Conservation (phyloP, 1,284 basidiomycete species). For the Trichosporon asahii region DNA sequence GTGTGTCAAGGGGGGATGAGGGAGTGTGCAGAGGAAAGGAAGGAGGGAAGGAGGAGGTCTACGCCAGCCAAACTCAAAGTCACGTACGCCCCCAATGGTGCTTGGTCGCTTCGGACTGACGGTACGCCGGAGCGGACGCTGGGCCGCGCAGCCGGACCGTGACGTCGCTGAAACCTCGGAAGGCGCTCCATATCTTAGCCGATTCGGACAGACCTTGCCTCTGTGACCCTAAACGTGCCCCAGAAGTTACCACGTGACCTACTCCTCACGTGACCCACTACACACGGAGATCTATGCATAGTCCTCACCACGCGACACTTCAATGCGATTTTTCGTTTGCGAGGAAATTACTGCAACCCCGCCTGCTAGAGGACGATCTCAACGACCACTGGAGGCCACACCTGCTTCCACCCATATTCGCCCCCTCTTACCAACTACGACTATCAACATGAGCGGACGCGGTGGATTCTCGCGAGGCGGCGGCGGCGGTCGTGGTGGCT, state of each 20-base stretch:
- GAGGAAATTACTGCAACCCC: neutral
- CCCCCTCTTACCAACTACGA: neutral
- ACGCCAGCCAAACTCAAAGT: neutral
- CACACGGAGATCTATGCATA: neutral
- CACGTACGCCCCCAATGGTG: neutral
- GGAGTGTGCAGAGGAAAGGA: neutral
- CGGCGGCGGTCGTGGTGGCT: slow-evolving; percentile 43
- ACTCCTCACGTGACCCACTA: neutral
- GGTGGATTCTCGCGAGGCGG: slow-evolving; percentile 48
- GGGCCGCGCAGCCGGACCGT: neutral
- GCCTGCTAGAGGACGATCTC: neutral
- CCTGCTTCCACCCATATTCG: neutral
- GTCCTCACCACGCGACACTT: neutral
- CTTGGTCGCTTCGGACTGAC: neutral
- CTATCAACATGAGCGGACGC: slow-evolving; percentile 50
- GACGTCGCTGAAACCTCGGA: slow-evolving; percentile 11
- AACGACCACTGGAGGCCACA: neutral
- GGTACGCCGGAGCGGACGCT: neutral
- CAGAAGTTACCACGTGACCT: neutral
- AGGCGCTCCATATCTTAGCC: neutral
- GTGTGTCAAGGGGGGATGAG: no score
- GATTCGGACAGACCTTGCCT: neutral
- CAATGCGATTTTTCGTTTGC: slow-evolving; percentile 8
- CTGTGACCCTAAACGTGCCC: neutral
- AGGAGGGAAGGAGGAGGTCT: no score